Evolutionary conservation across 2,329 filamentous ascomycete species (phyloP).

Genomic region (Didymella keratinophila): DNA sequence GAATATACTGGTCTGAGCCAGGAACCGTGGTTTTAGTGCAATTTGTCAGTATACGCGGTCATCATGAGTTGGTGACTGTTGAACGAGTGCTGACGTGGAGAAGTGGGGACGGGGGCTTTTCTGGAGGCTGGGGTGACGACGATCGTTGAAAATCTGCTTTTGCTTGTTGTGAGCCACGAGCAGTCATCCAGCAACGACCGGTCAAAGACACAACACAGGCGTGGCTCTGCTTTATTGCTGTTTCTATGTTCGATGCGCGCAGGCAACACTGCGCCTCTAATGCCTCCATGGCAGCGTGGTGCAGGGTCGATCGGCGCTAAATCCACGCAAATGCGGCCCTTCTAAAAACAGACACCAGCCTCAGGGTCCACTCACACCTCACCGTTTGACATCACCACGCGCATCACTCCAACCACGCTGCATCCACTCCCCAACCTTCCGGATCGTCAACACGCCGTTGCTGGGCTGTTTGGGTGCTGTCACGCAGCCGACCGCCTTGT

Average conservation of each 20-base stretch:
- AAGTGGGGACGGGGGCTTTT: constrained; percentile 13
- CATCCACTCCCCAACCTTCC: constrained; percentile 14
- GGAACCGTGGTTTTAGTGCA: not conserved
- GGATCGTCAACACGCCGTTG: constrained; percentile 12
- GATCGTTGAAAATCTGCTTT: constrained; percentile 9
- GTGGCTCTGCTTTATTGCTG: constrained; percentile 10
- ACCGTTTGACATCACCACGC: constrained; percentile 13
- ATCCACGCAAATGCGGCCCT: constrained; percentile 9
- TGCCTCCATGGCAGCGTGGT: constrained; percentile 6
- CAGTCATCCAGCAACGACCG: not conserved
- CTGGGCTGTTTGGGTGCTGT: constrained; percentile 5
- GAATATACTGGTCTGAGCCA: too few relatives aligned
- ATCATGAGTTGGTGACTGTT: not conserved
- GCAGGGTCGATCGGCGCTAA: constrained; percentile 15
- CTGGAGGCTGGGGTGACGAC: constrained; percentile 14
- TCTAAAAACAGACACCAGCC: constrained; percentile 23
- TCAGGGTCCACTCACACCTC: constrained; percentile 9
- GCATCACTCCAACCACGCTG: constrained; percentile 17
- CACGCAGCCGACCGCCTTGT: not conserved
- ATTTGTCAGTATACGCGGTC: not conserved
- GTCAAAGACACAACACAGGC: not conserved
- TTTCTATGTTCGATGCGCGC: constrained; percentile 13
- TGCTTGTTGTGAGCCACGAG: not conserved
- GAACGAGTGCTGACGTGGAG: constrained; percentile 17
- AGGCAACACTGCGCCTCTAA: constrained; percentile 9